These are phyloP conservation scores for Rhododendron henanense DNA, from an alignment of 148 eudicot species.

Conservation along the genomic window DNA sequence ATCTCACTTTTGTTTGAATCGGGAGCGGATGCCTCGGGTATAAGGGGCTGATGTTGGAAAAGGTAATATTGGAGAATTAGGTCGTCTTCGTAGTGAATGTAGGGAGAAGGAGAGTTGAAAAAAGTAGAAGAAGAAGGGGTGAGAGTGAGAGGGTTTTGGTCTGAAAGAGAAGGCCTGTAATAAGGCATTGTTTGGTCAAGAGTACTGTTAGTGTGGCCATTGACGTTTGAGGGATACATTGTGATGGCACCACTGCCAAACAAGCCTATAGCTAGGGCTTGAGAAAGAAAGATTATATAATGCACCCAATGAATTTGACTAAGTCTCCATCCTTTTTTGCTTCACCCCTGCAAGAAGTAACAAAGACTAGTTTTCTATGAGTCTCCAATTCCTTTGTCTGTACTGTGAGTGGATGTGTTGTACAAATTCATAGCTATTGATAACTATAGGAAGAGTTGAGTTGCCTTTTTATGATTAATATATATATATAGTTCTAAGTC, in stretches of 20 bases:
- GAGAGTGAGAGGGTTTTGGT: neutral
- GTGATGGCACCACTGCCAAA: neutral
- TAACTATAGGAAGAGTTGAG: neutral
- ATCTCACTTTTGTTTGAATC: neutral
- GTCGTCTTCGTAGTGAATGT: slow-evolving; percentile 17
- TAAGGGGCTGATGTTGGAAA: slow-evolving; percentile 5
- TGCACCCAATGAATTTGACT: neutral
- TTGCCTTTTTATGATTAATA: neutral
- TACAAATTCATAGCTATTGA: neutral
- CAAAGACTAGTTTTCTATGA: neutral
- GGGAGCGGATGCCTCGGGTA: neutral
- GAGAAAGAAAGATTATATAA: slow-evolving; percentile 10
- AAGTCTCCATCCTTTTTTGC: neutral
- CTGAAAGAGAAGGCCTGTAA: neutral
- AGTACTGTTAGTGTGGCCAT: neutral
- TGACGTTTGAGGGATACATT: slow-evolving; percentile 21
- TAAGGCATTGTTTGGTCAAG: slow-evolving; percentile 3
- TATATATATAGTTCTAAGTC: neutral
- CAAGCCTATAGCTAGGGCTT: slow-evolving; percentile 11
- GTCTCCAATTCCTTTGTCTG: neutral
- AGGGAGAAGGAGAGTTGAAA: slow-evolving; percentile 20
- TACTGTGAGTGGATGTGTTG: neutral
- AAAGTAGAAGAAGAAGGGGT: slow-evolving; percentile 10
- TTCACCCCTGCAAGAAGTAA: neutral
- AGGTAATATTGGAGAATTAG: slow-evolving; percentile 14